phyloP scores from a whole-genome alignment of 139 green algal genomes.

The Closterium sp. region DNA sequence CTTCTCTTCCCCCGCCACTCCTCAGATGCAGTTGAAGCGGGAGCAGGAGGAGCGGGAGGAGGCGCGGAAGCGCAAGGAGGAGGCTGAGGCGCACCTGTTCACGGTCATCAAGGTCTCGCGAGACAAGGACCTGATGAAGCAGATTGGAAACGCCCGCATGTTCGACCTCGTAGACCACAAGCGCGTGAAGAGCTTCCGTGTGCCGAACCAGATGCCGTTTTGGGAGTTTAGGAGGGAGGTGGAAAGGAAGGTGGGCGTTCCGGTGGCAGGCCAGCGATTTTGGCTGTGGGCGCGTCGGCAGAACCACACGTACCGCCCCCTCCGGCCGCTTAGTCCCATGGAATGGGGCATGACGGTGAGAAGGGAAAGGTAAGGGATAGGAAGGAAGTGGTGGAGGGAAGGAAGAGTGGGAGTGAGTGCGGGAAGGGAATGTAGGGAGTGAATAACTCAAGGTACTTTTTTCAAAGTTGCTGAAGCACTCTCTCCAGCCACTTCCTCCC shows the following conservation, averaged over 20 bases:
- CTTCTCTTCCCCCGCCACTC: background rate
- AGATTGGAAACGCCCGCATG: slow-evolving; percentile 65
- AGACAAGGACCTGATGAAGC: slow-evolving; percentile 56
- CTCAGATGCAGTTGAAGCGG: slow-evolving; percentile 70
- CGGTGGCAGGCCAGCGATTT: slow-evolving; percentile 75
- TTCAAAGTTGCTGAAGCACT: too few relatives aligned
- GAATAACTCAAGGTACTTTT: too few relatives aligned
- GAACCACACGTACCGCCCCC: slow-evolving; percentile 78
- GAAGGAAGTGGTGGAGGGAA: background rate
- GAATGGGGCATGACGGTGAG: slow-evolving; percentile 31
- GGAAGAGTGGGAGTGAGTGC: background rate
- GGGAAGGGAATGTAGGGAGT: background rate
- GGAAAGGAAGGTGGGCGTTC: slow-evolving; percentile 68
- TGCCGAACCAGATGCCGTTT: slow-evolving; percentile 78
- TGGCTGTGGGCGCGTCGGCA: slow-evolving; percentile 82
- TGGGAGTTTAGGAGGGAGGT: slow-evolving; percentile 72
- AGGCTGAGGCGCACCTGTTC: slow-evolving; percentile 90
- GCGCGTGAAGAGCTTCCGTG: slow-evolving; percentile 65
- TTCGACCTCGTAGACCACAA: slow-evolving; percentile 94
- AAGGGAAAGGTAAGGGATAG: too few relatives aligned
- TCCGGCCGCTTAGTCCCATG: slow-evolving; percentile 52
- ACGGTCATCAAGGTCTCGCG: slow-evolving; percentile 67
- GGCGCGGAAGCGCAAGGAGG: slow-evolving; percentile 66
- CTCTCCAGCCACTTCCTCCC: too few relatives aligned
- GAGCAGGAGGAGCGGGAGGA: slow-evolving; percentile 67